These are phyloP conservation scores for Ascochyta clinopodiicola DNA, from an alignment of 2,329 filamentous ascomycete species.

Conservation along the genomic window DNA sequence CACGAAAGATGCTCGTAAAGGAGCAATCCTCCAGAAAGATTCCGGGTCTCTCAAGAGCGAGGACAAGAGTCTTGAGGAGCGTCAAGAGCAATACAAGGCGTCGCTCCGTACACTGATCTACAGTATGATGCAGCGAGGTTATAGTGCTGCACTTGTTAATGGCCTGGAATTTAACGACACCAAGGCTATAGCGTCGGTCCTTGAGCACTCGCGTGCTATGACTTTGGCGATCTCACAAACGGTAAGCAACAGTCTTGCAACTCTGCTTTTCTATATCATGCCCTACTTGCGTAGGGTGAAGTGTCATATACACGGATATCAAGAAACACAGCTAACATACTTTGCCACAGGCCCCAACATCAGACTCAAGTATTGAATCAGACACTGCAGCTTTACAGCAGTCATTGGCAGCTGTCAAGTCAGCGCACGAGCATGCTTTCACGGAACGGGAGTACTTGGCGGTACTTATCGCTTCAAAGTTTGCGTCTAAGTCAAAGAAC, in stretches of 20 bases:
- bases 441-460: slow-evolving; percentile 47
- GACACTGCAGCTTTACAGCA: slow-evolving; percentile 28
- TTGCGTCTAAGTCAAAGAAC: slow-evolving; percentile 38
- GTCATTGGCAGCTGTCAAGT: slow-evolving; percentile 26
- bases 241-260: slow-evolving; percentile 20
- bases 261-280: not conserved
- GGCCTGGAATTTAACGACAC: slow-evolving; percentile 68
- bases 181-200: slow-evolving; percentile 57
- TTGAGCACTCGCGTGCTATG: slow-evolving; percentile 29
- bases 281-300: not conserved
- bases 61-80: slow-evolving; percentile 22
- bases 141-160: slow-evolving; percentile 69
- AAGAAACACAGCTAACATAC: not conserved
- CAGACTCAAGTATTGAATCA: slow-evolving; percentile 4
- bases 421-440: slow-evolving; percentile 27
- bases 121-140: slow-evolving; percentile 61
- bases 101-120: slow-evolving; percentile 59
- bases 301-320: not conserved
- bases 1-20: slow-evolving; percentile 29
- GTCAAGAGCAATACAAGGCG: slow-evolving; percentile 32
- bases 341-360: not conserved
- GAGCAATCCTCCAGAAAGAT: slow-evolving; percentile 25
- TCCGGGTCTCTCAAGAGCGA: slow-evolving; percentile 28
- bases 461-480: slow-evolving; percentile 41
- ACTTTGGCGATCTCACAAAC: slow-evolving; percentile 22